These are phyloP conservation scores for Aulographum hederae DNA, from an alignment of 2,329 filamentous ascomycete species.

Conservation along the genomic window DNA sequence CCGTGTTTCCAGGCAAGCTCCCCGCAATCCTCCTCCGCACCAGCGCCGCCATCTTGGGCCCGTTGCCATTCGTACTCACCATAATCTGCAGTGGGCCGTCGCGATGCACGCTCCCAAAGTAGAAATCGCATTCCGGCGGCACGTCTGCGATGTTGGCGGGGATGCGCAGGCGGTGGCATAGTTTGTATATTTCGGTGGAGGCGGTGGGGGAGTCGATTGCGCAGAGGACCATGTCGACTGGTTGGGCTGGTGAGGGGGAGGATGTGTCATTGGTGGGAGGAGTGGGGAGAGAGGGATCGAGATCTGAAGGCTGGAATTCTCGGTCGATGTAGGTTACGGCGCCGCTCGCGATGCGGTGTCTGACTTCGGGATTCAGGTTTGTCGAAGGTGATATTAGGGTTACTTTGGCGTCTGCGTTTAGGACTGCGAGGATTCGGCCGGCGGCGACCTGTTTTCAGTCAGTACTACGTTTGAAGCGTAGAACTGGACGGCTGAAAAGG, in stretches of 20 bases:
- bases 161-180: conserved; percentile 71
- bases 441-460: conserved; percentile 60
- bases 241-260: neutral
- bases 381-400: conserved; percentile 65
- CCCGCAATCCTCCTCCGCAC: conserved; percentile 68
- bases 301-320: conserved; percentile 69
- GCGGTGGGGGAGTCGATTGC: conserved; percentile 86
- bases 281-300: conserved; percentile 49
- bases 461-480: no score
- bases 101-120: conserved; percentile 89
- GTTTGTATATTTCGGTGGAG: conserved; percentile 80
- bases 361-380: conserved; percentile 78
- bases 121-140: conserved; percentile 92
- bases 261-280: conserved; percentile 22
- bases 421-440: conserved; percentile 79
- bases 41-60: conserved; percentile 74
- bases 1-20: conserved; percentile 58
- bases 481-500: neutral
- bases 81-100: conserved; percentile 94
- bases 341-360: conserved; percentile 54
- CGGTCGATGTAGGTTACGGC: conserved; percentile 58
- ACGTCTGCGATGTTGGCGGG: conserved; percentile 95
- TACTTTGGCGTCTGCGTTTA: conserved; percentile 86
- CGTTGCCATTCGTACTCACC: conserved; percentile 97
- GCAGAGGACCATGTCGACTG: conserved; percentile 86